Base-by-base conservation (phyloP, 1,139 yeast genomes). In the Diutina siamensis region DNA sequence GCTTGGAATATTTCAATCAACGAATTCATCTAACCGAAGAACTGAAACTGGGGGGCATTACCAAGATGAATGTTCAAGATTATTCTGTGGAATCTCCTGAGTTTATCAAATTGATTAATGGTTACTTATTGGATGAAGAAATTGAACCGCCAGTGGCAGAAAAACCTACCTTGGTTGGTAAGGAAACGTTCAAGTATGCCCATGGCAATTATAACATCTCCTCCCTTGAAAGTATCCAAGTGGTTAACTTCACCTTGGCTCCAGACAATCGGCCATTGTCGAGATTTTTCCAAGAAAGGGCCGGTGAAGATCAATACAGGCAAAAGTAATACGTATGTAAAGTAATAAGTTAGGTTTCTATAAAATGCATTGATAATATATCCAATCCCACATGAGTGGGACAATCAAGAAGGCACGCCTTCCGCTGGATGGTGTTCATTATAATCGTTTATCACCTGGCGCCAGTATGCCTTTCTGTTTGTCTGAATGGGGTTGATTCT, bases 391-490 rank as follows among this genome's bases (percentile, higher is more conserved):
- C n/a, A n/a, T n/a, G n/a, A n/a, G n/a, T n/a, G n/a, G n/a, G n/a
- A n/a, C 28, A 25, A 25, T 25, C 22, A 69, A 10, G 69, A 61
- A 1, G 76, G 75, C 1, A 70, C 75, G 0, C 76, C 76, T 52
- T 71, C 75, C 51, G 62, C 65, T 35, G 65, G 72, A 50, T 66
- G 52, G 48, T 63, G 62, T 50, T 64, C 62, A 50, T 65, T 62
- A 52, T 62, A 66, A 44, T 68, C 70, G 44, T 56, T 57, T 31
- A 70, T 58, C 13, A 53, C 54, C 47, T 59, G 59, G 47, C 65
- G 68, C 75, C 75, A 71, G 49, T 65, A 59, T 41, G 67, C 53
- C 48, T 64, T 67, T 35, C 74, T 53, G 51, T 70, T 69, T 8
- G 68, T 58, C 46, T 68, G 74, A 15, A 71, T 60, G 1, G 75